Base-by-base conservation (phyloP, 2,329 filamentous ascomycete genomes). In the Pseudocercospora vitis region DNA sequence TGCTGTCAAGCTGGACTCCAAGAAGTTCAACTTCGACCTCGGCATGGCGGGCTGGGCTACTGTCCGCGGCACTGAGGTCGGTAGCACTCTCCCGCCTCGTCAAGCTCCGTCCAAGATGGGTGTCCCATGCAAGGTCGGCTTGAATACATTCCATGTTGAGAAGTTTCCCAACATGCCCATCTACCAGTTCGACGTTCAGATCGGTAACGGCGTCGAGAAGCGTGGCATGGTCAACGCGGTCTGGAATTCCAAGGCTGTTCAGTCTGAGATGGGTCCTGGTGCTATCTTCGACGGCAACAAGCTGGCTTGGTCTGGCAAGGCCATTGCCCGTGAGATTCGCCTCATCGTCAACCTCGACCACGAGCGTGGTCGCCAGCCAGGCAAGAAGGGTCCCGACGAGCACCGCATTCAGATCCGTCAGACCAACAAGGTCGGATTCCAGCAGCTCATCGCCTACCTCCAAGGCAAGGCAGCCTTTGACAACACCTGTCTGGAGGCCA, bases 241-340 rank as follows among this genome's bases (percentile, higher is more conserved):
- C 23, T 96, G 90, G 89, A 73, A 82, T 1, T 87, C 85, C 0
- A 74, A 79, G 1, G 71, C 74, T 0, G 78, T 91, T 5, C 81
- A 87, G 68, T 57, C 71, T 0, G 71, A 73, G 2, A 73, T 91
- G 1, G 74, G 76, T 2, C 71, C 74, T 2, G 75, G 76, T 35
- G 90, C 86, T 81, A 81, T 96, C 52, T 91, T 84, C 63, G 91
- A 97, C 73, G 89, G 89, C 23, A 85, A 86, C 65, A 89, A 87
- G 70, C 79, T 99, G 42, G 91, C 90, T 12, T 99, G 94, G 92
- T 88, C 75, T 64, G 75, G 70, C 54, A 60, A 61, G 39, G 54
- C 54, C 3, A 47, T 70, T 37, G 52, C 65, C 4, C 65, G 64
- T 4, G 74, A 71, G 49, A 52, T 68, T 0, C 68, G 66, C 21